phyloP scores from a whole-genome alignment of 2,329 filamentous ascomycete species.

The Fusarium neocosmosporiellum region DNA sequence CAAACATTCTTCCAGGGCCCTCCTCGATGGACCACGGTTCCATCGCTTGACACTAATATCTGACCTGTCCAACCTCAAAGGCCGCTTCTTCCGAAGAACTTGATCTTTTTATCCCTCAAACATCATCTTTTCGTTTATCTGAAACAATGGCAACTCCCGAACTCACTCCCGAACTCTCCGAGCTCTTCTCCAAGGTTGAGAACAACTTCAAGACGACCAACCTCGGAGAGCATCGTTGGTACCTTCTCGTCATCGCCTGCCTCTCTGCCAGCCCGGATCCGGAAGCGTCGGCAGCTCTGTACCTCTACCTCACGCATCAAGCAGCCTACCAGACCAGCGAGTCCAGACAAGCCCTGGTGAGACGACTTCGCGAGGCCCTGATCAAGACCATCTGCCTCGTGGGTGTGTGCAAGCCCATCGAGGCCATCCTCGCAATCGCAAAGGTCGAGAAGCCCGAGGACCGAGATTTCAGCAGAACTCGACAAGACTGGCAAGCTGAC shows the following conservation, averaged over 20 bases:
- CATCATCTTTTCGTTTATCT: neutral
- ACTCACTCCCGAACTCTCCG: slow-evolving; percentile 14
- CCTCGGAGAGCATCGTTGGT: slow-evolving; percentile 31
- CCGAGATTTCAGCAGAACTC: slow-evolving; percentile 64
- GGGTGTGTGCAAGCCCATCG: slow-evolving; percentile 72
- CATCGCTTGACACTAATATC: neutral
- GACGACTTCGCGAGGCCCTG: slow-evolving; percentile 66
- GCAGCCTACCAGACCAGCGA: slow-evolving; percentile 56
- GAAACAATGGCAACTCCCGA: neutral
- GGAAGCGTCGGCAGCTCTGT: slow-evolving; percentile 27
- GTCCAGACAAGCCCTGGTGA: slow-evolving; percentile 59
- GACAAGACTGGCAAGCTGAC: slow-evolving; percentile 69
- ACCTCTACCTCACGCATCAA: slow-evolving; percentile 45
- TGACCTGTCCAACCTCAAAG: neutral
- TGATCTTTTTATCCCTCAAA: neutral
- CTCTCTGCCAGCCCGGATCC: slow-evolving; percentile 34
- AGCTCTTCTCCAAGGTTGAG: slow-evolving; percentile 31
- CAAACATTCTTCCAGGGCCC: neutral
- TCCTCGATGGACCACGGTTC: neutral
- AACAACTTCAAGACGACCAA: slow-evolving; percentile 25
- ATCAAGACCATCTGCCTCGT: slow-evolving; percentile 68
- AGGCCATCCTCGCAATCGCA: slow-evolving; percentile 67
- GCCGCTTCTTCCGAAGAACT: neutral
- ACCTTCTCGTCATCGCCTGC: slow-evolving; percentile 32
- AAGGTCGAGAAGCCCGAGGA: slow-evolving; percentile 64